phyloP scores from a whole-genome alignment of 108 stramenopile species.

The Conticribra guillardii region DNA sequence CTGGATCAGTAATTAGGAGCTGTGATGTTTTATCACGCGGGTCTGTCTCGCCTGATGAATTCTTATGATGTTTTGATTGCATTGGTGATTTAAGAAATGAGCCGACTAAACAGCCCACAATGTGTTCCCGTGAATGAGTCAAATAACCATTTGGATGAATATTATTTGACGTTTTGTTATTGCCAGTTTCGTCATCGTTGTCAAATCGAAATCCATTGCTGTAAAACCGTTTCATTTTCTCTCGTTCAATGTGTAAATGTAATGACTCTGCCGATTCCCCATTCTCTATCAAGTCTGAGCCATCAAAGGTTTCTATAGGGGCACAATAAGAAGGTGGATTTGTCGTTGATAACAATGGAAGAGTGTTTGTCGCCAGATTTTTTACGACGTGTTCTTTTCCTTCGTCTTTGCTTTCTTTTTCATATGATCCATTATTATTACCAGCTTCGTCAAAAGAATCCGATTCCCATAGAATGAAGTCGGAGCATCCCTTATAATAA shows the following conservation, averaged over 20 bases:
- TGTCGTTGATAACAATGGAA: background rate
- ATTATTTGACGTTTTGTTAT: background rate
- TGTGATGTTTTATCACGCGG: slow-evolving; percentile 38
- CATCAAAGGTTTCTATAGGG: background rate
- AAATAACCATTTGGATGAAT: background rate
- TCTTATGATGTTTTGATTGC: background rate
- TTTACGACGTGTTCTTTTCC: background rate
- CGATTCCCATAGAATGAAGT: slow-evolving; percentile 32
- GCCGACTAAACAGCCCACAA: slow-evolving; percentile 50
- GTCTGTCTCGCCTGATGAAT: background rate
- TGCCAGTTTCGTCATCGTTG: slow-evolving; percentile 7
- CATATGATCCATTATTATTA: background rate
- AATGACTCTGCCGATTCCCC: background rate
- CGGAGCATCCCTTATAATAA: slow-evolving; percentile 9
- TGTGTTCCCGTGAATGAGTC: slow-evolving; percentile 22
- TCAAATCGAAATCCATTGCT: slow-evolving; percentile 28
- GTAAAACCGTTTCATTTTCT: slow-evolving; percentile 27
- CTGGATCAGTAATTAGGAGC: slow-evolving; percentile 54
- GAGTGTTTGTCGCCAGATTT: background rate
- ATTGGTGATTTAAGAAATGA: slow-evolving; percentile 32
- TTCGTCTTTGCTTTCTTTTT: background rate
- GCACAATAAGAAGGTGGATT: background rate
- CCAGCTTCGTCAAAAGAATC: slow-evolving; percentile 1
- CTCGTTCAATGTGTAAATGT: background rate
- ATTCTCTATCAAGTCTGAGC: background rate